Conservation (phyloP, 805 yeast species). For the Yarrowia porcina region DNA sequence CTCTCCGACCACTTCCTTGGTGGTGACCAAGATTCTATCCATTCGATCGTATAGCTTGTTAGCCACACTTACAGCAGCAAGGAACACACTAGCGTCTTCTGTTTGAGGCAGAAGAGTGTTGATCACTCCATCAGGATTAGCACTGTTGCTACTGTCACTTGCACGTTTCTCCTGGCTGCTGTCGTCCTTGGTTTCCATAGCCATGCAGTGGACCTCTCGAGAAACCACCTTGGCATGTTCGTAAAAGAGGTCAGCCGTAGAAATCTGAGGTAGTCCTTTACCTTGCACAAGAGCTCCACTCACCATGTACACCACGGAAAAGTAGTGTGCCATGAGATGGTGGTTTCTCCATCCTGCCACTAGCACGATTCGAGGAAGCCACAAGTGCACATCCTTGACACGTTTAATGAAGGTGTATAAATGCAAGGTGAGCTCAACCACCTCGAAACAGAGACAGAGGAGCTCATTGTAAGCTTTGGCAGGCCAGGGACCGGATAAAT, state of each 20-base stretch:
- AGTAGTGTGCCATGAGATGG: conserved; percentile 34
- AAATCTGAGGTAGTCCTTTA: conserved; percentile 9
- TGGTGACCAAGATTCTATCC: conserved; percentile 35
- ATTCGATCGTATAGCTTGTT: conserved; percentile 36
- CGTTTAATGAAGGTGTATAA: conserved; percentile 34
- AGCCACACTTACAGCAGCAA: conserved; percentile 34
- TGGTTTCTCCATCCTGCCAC: conserved; percentile 37
- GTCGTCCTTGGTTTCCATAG: background rate
- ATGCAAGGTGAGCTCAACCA: conserved; percentile 33
- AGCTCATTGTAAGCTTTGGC: conserved; percentile 33
- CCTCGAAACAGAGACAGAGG: conserved; percentile 27
- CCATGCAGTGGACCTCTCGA: background rate
- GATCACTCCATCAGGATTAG: background rate
- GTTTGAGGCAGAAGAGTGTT: conserved; percentile 33
- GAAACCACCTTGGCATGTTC: conserved; percentile 11
- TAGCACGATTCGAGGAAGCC: conserved; percentile 31
- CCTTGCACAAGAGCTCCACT: conserved; percentile 33
- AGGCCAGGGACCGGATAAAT: conserved; percentile 39
- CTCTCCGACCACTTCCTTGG: conserved; percentile 40
- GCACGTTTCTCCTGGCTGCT: background rate
- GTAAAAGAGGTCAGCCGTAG: background rate
- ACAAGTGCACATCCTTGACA: conserved; percentile 30
- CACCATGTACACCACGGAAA: conserved; percentile 37
- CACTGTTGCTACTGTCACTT: conserved; percentile 3
- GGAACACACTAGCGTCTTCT: conserved; percentile 32